Base-by-base conservation (phyloP, 2,329 filamentous ascomycete species). In the Colletotrichum horii region DNA sequence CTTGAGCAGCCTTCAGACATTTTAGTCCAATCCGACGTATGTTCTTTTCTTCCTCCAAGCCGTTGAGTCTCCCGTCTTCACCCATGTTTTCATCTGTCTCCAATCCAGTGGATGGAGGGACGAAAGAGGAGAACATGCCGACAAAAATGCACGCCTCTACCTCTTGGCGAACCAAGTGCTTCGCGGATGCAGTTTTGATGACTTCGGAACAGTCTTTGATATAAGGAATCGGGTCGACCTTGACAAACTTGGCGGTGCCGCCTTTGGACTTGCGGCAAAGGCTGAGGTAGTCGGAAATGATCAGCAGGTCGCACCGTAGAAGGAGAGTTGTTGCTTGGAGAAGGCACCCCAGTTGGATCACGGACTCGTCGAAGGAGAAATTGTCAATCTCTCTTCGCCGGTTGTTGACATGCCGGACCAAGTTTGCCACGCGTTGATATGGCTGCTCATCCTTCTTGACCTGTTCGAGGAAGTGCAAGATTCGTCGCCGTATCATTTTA, bases 81-180 rank as follows among this genome's bases (percentile, higher is more conserved):
- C 32, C 12, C 14, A 14, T 34, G 32, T 34, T 12, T 14, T 34
- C 32, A 14, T 14, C 32, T 34, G 32, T 34, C 14, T 34, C 32
- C 12, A 34, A 14, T 34, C 32, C 12, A 12, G 32, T 14, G 6
- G 32, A 12, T 34, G 32, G 12, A 34, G 32, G 32, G 32, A 34
- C 12, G 32, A 34, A 34, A 2, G 85, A 86, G 56, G 84, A 86
- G 36, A 90, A 86, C 8, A 88, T 85, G 1, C 88, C 88, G 30
- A 85, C 85, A 76, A 88, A 89, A 28, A 92, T 82, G 58, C 88
- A 83, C 0, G 86, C 89, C 78, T 92, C 89, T 0, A 86, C 84
- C 74, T 89, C 81, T n/a, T 89, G 86, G 5, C 85, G 82, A 1
- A 84, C 80, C 32, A 34, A 34, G 86, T 83, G 7, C 80, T 82